Conservation (phyloP, 2,329 filamentous ascomycete species). For the Aphanoascus verrucosus region DNA sequence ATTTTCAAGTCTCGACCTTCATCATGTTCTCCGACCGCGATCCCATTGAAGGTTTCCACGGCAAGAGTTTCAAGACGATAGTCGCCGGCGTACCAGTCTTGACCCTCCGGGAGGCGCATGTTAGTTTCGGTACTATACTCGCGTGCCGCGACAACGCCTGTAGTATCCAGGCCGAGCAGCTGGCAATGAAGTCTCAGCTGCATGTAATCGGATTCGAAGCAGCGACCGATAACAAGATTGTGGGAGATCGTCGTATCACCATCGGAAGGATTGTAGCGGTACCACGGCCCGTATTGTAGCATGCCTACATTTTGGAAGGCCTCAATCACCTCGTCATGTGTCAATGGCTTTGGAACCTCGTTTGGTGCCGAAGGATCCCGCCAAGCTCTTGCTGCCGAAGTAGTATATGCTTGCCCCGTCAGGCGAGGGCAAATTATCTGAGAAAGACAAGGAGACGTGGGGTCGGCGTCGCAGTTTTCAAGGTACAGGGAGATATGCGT, state of each 20-base stretch:
- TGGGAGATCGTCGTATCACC: conserved; percentile 40
- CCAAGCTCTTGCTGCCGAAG: conserved; percentile 22
- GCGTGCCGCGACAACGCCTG: conserved; percentile 38
- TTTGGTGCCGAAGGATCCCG: conserved; percentile 14
- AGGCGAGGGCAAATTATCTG: conserved; percentile 40
- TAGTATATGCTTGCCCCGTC: conserved; percentile 41
- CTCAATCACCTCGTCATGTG: conserved; percentile 25
- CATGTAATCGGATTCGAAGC: conserved; percentile 43
- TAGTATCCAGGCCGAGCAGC: conserved; percentile 37
- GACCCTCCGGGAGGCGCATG: conserved; percentile 37
- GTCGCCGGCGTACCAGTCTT: conserved; percentile 49
- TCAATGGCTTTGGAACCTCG: conserved; percentile 21
- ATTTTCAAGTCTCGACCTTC: conserved; percentile 36
- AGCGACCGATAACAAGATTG: conserved; percentile 44
- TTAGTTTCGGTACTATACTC: conserved; percentile 39
- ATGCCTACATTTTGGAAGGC: conserved; percentile 34
- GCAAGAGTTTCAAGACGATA: conserved; percentile 46
- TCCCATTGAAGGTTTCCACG: conserved; percentile 44
- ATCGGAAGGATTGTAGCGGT: conserved; percentile 35
- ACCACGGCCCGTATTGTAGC: conserved; percentile 43
- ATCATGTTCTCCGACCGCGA: conserved; percentile 41
- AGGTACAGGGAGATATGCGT: conserved; percentile 44
- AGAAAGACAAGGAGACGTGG: conserved; percentile 37
- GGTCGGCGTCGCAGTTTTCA: conserved; percentile 39
- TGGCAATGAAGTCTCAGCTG: conserved; percentile 35